Conservation (phyloP, 345 rosid genomes). For the Ailanthus altissimus region DNA sequence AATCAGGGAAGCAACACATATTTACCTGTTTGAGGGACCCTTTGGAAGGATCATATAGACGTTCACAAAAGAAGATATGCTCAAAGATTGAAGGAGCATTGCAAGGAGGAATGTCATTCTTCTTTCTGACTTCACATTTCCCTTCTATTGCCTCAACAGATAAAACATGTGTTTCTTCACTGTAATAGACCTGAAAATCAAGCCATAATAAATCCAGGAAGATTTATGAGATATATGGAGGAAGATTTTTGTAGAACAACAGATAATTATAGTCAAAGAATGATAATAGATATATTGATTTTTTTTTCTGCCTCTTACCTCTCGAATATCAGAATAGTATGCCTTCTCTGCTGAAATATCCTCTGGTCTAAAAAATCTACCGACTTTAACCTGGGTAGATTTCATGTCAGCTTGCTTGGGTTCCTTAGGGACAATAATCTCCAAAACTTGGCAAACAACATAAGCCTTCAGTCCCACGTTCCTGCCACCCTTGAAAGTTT, state of each 20-base stretch:
- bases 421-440: conserved; percentile 39
- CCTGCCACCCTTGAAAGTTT: conserved; percentile 54
- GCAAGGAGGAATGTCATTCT: conserved; percentile 51
- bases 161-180: conserved; percentile 48
- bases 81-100: conserved; percentile 50
- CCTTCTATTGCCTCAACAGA: conserved; percentile 54
- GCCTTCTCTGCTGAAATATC: conserved; percentile 70
- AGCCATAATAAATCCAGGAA: neutral
- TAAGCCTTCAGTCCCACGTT: conserved; percentile 65
- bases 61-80: conserved; percentile 85
- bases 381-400: conserved; percentile 44
- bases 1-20: neutral
- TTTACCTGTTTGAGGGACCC: conserved; percentile 76
- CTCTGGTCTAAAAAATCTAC: conserved; percentile 69
- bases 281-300: neutral
- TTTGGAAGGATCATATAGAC: conserved; percentile 61
- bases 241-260: neutral
- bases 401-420: conserved; percentile 28
- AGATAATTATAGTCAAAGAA: neutral
- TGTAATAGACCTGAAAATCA: conserved; percentile 71
- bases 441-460: conserved; percentile 63
- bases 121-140: conserved; percentile 87
- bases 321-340: conserved; percentile 60
- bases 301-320: conserved; percentile 34
- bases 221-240: neutral